These are phyloP conservation scores for Albugo candida DNA, from an alignment of 352 stramenopile species.

Conservation along the genomic window DNA sequence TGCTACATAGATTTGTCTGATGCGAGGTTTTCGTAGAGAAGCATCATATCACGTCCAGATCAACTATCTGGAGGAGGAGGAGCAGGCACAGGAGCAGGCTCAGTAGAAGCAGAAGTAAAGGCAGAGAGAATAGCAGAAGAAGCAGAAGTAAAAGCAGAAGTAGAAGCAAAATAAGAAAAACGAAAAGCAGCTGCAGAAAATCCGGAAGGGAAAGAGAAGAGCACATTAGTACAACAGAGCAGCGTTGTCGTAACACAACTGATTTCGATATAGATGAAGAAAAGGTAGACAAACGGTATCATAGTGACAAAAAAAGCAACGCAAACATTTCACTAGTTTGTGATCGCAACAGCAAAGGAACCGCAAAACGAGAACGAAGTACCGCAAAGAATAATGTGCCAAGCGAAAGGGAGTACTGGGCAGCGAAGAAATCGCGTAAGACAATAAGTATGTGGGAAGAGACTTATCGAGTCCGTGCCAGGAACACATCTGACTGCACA, in stretches of 20 bases:
- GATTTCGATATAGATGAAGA: not conserved
- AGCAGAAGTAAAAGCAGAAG: too few relatives aligned
- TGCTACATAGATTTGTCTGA: not conserved
- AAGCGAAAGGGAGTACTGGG: constrained; percentile 32
- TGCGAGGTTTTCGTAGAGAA: not conserved
- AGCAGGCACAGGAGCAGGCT: not conserved
- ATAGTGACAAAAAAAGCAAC: not conserved
- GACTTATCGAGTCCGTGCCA: too few relatives aligned
- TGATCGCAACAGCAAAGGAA: not conserved
- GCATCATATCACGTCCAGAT: constrained; percentile 28
- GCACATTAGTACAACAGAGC: not conserved
- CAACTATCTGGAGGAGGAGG: constrained; percentile 17
- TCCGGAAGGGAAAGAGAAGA: not conserved
- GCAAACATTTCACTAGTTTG: not conserved
- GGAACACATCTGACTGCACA: too few relatives aligned
- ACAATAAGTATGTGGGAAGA: constrained; percentile 31
- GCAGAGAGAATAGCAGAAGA: not conserved
- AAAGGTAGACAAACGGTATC: not conserved
- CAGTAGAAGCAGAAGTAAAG: not conserved
- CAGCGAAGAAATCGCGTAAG: constrained; percentile 30
- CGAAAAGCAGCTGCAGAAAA: not conserved
- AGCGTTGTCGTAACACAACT: not conserved
- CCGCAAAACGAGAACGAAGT: not conserved
- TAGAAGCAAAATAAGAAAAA: not conserved
- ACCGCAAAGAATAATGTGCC: not conserved